Base-by-base conservation (phyloP, 2,329 filamentous ascomycete genomes). In the Sclerotinia trifoliorum region DNA sequence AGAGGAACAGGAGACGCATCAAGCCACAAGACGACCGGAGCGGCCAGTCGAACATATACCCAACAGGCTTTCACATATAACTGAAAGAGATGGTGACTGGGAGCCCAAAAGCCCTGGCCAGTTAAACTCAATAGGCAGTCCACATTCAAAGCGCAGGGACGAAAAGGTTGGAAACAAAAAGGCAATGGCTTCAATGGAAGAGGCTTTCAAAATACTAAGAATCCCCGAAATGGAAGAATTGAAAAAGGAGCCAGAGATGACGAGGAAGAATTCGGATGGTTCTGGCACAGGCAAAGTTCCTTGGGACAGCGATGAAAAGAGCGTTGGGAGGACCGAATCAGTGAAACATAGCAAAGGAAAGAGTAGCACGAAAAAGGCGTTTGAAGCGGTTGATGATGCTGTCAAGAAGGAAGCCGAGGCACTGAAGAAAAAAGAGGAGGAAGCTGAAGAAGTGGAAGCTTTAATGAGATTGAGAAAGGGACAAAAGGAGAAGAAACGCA, bases 281-380 rank as follows among this genome's bases (percentile, higher is more conserved):
- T 62, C 65, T 46, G 52, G 49, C n/a, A 55, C 49, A 7, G 62
- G 17, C 6, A 54, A n/a, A 54, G 46, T 67, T 42, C 65, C 65
- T 51, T 67, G 65, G 65, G 65, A 67, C 29, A 67, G 65, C 8
- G 65, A 67, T 10, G 65, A 67, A 44, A 67, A 67, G 56, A 67
- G 65, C 54, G 65, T 46, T 29, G 57, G 55, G 5, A 67, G 55
- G 26, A 49, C 55, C 5, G 65, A 61, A 11, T 67, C 65, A 2
- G 56, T 67, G 6, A 67, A 62, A 29, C 65, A 67, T 44, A 48
- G 65, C 19, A 67, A 67, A 67, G 55, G 55, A 2, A 67, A 67
- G 44, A 67, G 65, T 29, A 67, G 65, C 35, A 67, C 65, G 15
- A 67, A 67, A 35, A 67, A 67, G 52, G 65, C 65, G 8, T 67